Base-by-base conservation (phyloP, 1,284 basidiomycete genomes). In the Rhodotorula sp. region DNA sequence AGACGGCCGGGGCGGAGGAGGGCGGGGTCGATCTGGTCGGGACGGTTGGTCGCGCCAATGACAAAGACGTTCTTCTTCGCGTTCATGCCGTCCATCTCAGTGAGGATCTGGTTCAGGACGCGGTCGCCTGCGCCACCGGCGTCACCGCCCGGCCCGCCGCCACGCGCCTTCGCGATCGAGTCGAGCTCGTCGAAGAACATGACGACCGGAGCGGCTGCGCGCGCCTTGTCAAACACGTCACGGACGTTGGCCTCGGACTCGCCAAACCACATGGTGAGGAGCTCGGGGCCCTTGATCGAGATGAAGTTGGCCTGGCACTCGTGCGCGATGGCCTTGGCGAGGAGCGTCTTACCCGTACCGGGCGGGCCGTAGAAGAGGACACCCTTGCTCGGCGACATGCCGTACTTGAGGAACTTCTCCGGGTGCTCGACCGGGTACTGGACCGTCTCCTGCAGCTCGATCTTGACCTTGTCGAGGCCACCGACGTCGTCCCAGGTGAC, bases 131-230 rank as follows among this genome's bases (percentile, higher is more conserved):
- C 95, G 74, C 96, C 97, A 68, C 85, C 95, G 81, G 97, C 96
- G 64, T 93, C 94, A 25, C 87, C 85, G 4, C 87, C 86, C 29
- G 85, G 85, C 39, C 84, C 84, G n/a, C 80, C 80, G 72, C 96
- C 96, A 84, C 97, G 92, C 63, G 94, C 88, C 85, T 98, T 98
- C 67, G 96, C 96, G 79, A 99, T 98, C 21, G 96, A 97, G 82
- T 99, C 96, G 80, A 99, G 86, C 84, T 99, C 96, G 80, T 99
- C 96, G 83, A 99, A 99, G 91, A 99, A 99, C 94, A 99, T 97
- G 77, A 99, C 94, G 83, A 96, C 98, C 56, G 97, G 97, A 15
- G 96, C 95, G 9, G 97, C 97, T 34, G 96, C 96, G 79, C 97
- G 92, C 65, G 97, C 96, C 85, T 99, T 98, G 88, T 99, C 96